These are phyloP conservation scores for Pseudoscleropodium purum DNA, from an alignment of 225 moss, liverwort and hornwort species.

Conservation along the genomic window DNA sequence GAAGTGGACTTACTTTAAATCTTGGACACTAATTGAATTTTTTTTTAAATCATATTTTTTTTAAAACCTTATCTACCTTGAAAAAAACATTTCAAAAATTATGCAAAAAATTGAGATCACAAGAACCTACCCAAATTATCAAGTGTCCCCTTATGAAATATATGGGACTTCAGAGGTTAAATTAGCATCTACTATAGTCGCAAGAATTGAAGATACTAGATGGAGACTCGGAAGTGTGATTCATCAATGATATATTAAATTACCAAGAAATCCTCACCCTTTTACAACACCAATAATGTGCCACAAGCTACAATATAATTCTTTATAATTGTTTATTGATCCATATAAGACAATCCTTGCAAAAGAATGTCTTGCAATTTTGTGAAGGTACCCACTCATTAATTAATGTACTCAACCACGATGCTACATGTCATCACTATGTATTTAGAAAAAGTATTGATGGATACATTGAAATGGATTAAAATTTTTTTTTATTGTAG, in stretches of 20 bases:
- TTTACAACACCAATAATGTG: background rate
- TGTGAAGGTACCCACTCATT: too few relatives aligned
- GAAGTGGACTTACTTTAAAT: background rate
- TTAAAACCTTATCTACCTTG: background rate
- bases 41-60: background rate
- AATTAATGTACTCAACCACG: too few relatives aligned
- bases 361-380: too few relatives aligned
- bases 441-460: too few relatives aligned
- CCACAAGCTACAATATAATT: background rate
- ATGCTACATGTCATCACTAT: too few relatives aligned
- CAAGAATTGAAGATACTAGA: background rate
- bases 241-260: background rate
- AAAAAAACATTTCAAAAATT: background rate
- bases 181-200: background rate
- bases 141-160: background rate
- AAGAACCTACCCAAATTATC: rapidly evolving
- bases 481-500: too few relatives aligned
- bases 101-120: background rate
- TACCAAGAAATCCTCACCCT: background rate
- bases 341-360: too few relatives aligned
- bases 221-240: background rate
- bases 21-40: rapidly evolving
- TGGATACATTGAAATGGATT: too few relatives aligned
- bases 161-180: background rate
- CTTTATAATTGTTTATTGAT: background rate